Conservation (phyloP, 257 asterid genomes). For the Asclepias syriaca region DNA sequence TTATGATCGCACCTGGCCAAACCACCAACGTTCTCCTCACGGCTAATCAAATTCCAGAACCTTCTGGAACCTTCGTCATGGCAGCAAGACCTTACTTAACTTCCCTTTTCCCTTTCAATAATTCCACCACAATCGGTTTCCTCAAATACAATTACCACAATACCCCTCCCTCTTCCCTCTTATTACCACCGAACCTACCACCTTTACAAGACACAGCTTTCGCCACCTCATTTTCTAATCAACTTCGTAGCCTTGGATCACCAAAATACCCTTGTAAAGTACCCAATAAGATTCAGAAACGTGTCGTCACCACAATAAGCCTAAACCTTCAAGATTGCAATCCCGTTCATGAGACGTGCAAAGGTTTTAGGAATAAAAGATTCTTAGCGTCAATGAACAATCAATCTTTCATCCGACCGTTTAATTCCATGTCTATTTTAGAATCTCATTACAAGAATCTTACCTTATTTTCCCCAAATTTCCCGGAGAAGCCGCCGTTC, state of each 20-base stretch:
- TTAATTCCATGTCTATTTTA: slow-evolving; percentile 33
- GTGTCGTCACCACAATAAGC: slow-evolving; percentile 46
- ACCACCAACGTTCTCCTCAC: slow-evolving; percentile 62
- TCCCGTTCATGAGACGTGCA: slow-evolving; percentile 50
- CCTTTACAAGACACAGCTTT: slow-evolving; percentile 47
- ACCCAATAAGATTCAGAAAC: slow-evolving; percentile 46
- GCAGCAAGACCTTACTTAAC: slow-evolving; percentile 82
- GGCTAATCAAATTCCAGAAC: slow-evolving; percentile 39
- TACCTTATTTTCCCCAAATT: slow-evolving; percentile 20
- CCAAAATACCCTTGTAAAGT: slow-evolving; percentile 59
- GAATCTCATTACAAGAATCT: slow-evolving; percentile 52
- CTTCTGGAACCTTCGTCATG: slow-evolving; percentile 39
- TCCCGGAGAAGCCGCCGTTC: slow-evolving; percentile 58
- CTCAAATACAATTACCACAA: slow-evolving; percentile 25
- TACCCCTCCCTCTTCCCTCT: too few species aligned
- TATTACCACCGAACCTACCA: slow-evolving; percentile 55
- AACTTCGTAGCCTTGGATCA: slow-evolving; percentile 54
- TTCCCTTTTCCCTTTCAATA: slow-evolving; percentile 61
- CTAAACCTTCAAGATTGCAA: slow-evolving; percentile 76
- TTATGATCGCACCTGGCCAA: slow-evolving; percentile 78
- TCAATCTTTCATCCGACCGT: slow-evolving; percentile 56
- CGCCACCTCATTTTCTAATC: slow-evolving; percentile 37
- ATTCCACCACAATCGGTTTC: slow-evolving; percentile 68
- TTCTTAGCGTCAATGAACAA: slow-evolving; percentile 77
- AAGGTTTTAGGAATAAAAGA: slow-evolving; percentile 46